Evolutionary conservation across 2,329 filamentous ascomycete species (phyloP), one percentile per base, ranked within the genome.

Genomic region (Dactylella cylindrospora): DNA sequence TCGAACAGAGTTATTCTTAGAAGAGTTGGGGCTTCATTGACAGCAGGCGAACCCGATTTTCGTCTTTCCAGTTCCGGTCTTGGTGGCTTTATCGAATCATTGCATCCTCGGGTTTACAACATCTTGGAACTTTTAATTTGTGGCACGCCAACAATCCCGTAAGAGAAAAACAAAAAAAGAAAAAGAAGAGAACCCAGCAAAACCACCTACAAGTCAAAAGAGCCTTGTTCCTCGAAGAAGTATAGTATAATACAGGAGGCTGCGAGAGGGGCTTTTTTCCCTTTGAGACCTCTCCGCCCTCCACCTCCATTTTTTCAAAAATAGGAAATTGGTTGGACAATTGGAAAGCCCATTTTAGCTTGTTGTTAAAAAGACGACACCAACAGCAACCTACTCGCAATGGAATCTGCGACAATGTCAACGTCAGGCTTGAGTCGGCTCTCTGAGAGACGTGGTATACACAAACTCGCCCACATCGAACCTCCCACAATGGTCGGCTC

Each of bases 401-500:
- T 62, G 57, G 57, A 62, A 32, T 40, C 57, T 33, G 35, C 39
- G 41, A 35, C 36, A 39, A 51, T 44, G 23, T 54, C 57, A 53
- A 54, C 57, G 32, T 54, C 57, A 31, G 44, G 43, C 38, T 49
- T 62, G 25, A 38, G 59, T 9, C 59, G 59, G 22, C 46, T 64
- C 36, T 64, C 59, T 19, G 59, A 64, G 38, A 45, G 59, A 38
- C 59, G 59, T 19, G 59, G 59, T 25, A 52, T 64, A 23, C 59
- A 51, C 39, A 64, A 64, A 44, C 22, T 64, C 29, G 59, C 59
- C 17, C 59, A 64, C 50, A 64, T 64, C 17, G 59, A 64, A 46
- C 59, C 59, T 9, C 59, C 50, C 19, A 43, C 43, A 29, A 28
- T 44, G n/a, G 41, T 36, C 2, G 45, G 23, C 31, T 40, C 57